Evolutionary conservation across 768 basidiomycete genomes (phyloP).

Genomic region (Auriscalpium vulgare): DNA sequence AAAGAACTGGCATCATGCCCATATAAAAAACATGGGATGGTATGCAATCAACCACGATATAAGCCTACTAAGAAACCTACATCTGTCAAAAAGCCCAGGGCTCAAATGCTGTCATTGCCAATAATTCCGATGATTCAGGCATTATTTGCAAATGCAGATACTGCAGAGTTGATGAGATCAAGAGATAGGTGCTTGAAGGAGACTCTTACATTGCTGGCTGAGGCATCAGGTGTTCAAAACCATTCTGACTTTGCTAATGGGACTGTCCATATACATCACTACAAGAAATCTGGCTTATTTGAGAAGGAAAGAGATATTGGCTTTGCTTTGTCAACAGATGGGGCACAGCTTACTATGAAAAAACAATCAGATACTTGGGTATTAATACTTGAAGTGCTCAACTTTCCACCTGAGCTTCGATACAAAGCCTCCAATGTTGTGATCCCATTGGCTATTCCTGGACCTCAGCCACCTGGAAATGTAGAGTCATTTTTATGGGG

Average conservation of each 20-base stretch:
- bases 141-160: slow-evolving; percentile 1
- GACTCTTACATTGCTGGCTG: background rate
- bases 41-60: background rate
- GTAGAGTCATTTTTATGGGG: background rate
- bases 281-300: background rate
- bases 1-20: background rate
- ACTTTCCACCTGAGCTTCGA: slow-evolving; percentile 3
- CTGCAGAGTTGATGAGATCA: background rate
- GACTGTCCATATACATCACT: background rate
- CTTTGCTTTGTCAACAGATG: slow-evolving; percentile 22
- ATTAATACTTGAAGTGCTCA: slow-evolving; percentile 18
- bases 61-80: background rate
- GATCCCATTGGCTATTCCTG: background rate
- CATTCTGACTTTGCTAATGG: background rate
- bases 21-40: background rate
- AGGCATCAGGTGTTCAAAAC: background rate
- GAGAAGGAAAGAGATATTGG: slow-evolving; percentile 14
- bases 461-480: background rate
- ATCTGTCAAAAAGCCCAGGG: background rate
- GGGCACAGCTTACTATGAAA: slow-evolving; percentile 26
- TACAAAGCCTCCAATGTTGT: background rate
- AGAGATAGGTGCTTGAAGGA: background rate
- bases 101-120: background rate
- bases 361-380: slow-evolving; percentile 25
- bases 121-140: background rate